Conservation (phyloP, 352 stramenopile species). For the Pythium sp. region DNA sequence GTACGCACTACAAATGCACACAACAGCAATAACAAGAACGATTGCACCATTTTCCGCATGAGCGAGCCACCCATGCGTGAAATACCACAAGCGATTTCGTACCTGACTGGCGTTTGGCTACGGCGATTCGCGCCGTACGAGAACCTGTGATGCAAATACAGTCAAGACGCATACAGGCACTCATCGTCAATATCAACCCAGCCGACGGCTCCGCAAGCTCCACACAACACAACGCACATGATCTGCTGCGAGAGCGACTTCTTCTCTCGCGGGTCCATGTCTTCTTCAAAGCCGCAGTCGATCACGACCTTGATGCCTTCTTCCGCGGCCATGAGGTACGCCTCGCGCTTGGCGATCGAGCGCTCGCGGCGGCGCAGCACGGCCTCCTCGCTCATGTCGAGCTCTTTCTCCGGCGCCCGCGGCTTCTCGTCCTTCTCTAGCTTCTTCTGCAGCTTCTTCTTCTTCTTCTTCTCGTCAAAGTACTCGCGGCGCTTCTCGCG, state of each 20-base stretch:
- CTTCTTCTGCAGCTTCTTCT: slow-evolving; percentile 81
- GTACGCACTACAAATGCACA: slow-evolving; percentile 29
- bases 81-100: slow-evolving; percentile 5
- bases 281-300: slow-evolving; percentile 92
- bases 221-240: slow-evolving; percentile 60
- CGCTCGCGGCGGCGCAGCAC: slow-evolving; percentile 62
- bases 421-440: slow-evolving; percentile 33
- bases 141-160: slow-evolving; percentile 44
- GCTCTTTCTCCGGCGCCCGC: slow-evolving; percentile 34
- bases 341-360: slow-evolving; percentile 63
- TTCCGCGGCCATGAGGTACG: slow-evolving; percentile 80
- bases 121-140: slow-evolving; percentile 78
- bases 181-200: slow-evolving; percentile 1
- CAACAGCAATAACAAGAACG: neutral
- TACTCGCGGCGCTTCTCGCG: slow-evolving; percentile 59
- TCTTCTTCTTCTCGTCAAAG: slow-evolving; percentile 79
- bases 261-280: slow-evolving; percentile 92
- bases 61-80: neutral
- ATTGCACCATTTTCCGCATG: neutral
- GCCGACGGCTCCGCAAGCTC: neutral
- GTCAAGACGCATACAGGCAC: neutral
- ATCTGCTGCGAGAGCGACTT: slow-evolving; percentile 94
- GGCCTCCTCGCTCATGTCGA: slow-evolving; percentile 81
- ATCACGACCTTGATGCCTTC: slow-evolving; percentile 86
- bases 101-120: slow-evolving; percentile 53